These are phyloP conservation scores for Mucor circinelloides DNA, from an alignment of 371 early-diverging fungal species.

Conservation along the genomic window DNA sequence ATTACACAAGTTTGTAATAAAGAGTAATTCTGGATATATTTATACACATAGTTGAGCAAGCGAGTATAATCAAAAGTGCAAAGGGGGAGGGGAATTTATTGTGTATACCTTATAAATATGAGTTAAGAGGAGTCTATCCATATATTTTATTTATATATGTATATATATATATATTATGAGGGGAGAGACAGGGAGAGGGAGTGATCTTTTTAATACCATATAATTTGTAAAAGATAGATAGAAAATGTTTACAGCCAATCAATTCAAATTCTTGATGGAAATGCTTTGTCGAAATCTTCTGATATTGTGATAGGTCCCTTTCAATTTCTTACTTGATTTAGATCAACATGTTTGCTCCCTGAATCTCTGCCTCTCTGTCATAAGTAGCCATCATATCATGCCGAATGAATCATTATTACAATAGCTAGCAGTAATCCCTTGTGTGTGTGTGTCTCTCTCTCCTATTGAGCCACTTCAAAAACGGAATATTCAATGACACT, in stretches of 20 bases:
- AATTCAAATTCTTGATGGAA: not conserved
- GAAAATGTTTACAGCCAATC: slow-evolving; percentile 8
- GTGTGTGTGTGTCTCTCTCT: not conserved
- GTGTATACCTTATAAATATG: not conserved
- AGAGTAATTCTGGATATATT: not conserved
- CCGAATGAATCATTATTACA: not conserved
- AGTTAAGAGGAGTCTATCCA: not conserved
- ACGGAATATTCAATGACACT: not conserved
- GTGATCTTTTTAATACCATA: not conserved
- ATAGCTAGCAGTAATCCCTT: not conserved
- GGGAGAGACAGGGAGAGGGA: not conserved
- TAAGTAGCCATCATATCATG: not conserved
- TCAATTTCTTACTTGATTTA: slow-evolving; percentile 9
- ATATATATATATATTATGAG: no score
- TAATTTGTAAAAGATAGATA: not conserved
- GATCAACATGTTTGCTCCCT: slow-evolving; percentile 3
- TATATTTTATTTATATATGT: no score
- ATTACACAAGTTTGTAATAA: not conserved
- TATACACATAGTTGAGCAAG: not conserved
- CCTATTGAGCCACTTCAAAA: no score
- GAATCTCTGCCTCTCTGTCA: not conserved
- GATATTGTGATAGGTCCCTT: slow-evolving; percentile 9
- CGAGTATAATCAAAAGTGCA: no score
- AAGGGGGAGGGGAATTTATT: not conserved
- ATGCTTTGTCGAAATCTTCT: slow-evolving; percentile 12